Evolutionary conservation across 768 basidiomycete species (phyloP), one percentile per base, ranked within the genome.

Genomic region (Rhizopogon salebrosus): DNA sequence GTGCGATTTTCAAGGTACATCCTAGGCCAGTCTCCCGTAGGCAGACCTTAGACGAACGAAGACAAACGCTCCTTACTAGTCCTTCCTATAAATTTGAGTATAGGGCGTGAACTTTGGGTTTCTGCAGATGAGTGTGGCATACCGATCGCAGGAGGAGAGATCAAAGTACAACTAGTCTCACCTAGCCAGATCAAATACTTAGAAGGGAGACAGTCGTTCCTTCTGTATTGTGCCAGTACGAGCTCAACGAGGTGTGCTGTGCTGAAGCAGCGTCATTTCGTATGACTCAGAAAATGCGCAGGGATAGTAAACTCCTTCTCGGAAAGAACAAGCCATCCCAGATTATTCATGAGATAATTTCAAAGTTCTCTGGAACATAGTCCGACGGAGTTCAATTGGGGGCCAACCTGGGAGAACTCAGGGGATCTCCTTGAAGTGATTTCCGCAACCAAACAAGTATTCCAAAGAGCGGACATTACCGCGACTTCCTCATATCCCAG

Each of bases 401-500:
- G 67, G 67, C 67, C 67, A 69, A 36, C 67, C 59, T 31, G 57
- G 46, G 22, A 64, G n/a, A n/a, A n/a, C n/a, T n/a, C n/a, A n/a
- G 52, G 1, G 57, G 52, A 34, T n/a, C 35, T 38, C 31, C 39
- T 16, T 5, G 14, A 24, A 52, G 55, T 55, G 27, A 57, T 49
- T 24, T 37, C n/a, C 14, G 26, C 41, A 37, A 29, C 27, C 16
- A 18, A 20, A 29, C 41, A 27, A 34, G 18, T 5, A 36, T 16
- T 48, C 24, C 10, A 31, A n/a, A 27, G 48, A 34, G 45, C 29
- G 34, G 14, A 16, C 76, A 87, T 63, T 67, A 95, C n/a, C n/a
- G n/a, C n/a, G n/a, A n/a, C 95, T 74, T 80, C 69, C 95, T 74
- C 24, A 89, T 75, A 54, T 91, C 85, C 95, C 95, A 99, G 2